Evolutionary conservation across 2,329 filamentous ascomycete species (phyloP).

Genomic region (Penicillium sp.): DNA sequence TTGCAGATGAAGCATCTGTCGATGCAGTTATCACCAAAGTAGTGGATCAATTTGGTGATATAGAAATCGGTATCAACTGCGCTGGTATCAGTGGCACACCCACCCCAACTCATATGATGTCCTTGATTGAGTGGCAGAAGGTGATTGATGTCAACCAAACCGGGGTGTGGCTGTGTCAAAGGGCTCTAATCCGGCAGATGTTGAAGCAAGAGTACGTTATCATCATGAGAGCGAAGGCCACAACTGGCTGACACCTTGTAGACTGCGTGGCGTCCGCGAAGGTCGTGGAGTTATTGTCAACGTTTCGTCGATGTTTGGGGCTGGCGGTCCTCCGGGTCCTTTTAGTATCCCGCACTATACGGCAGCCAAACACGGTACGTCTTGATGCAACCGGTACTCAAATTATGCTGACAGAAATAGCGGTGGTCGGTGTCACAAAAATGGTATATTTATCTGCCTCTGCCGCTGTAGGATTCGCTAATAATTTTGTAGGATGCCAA

Average conservation of each 20-base stretch:
- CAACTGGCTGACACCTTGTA: background rate
- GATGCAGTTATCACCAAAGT: constrained; percentile 45
- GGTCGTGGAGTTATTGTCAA: constrained; percentile 29
- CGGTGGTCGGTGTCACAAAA: constrained; percentile 26
- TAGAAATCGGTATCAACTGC: constrained; percentile 59
- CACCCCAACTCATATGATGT: constrained; percentile 47
- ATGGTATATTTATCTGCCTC: constrained; percentile 8
- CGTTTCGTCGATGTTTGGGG: constrained; percentile 25
- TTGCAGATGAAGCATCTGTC: constrained; percentile 46
- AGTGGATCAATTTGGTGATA: constrained; percentile 50
- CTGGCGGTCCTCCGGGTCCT: constrained; percentile 13
- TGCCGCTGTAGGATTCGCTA: background rate
- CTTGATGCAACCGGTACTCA: background rate
- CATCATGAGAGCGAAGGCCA: too few species aligned
- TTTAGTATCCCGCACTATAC: constrained; percentile 21
- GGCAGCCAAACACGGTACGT: constrained; percentile 26
- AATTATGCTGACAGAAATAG: constrained; percentile 7
- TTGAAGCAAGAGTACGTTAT: constrained; percentile 24
- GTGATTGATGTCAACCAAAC: constrained; percentile 56
- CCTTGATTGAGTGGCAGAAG: constrained; percentile 51
- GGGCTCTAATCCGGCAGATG: constrained; percentile 45
- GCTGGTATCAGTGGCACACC: constrained; percentile 52
- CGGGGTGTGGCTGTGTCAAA: constrained; percentile 60
- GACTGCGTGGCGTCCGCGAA: constrained; percentile 13
- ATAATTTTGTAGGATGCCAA: constrained; percentile 38